phyloP scores from a whole-genome alignment of 2,329 filamentous ascomycete species.

The Aspergillus ochraceoroseus region DNA sequence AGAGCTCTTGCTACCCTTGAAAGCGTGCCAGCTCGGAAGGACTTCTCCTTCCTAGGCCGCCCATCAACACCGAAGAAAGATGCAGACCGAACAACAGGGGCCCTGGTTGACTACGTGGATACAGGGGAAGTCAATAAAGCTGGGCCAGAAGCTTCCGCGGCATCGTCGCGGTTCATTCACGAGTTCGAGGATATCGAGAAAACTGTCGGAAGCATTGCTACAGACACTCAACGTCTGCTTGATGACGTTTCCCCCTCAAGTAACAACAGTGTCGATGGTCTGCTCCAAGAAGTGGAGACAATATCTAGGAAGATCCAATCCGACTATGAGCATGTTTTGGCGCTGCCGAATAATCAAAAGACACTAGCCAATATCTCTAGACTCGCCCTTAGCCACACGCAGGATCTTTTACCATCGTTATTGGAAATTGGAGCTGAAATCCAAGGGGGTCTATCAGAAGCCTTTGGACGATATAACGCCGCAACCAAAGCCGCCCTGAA shows the following conservation, averaged over 20 bases:
- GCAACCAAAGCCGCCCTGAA: conserved; percentile 61
- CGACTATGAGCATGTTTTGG: conserved; percentile 73
- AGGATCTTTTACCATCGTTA: conserved; percentile 59
- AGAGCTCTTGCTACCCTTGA: conserved; percentile 36
- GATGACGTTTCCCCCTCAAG: conserved; percentile 48
- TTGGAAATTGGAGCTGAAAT: conserved; percentile 54
- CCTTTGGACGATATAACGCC: conserved; percentile 62
- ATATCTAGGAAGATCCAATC: conserved; percentile 80
- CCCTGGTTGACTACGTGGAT: conserved; percentile 72
- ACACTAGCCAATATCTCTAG: conserved; percentile 58
- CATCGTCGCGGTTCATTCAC: conserved; percentile 56
- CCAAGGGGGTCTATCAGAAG: conserved; percentile 45
- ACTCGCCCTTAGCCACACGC: conserved; percentile 59
- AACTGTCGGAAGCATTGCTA: conserved; percentile 56
- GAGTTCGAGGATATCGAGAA: conserved; percentile 60
- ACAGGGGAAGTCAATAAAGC: conserved; percentile 67
- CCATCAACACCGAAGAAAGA: conserved; percentile 40
- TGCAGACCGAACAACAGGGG: conserved; percentile 49
- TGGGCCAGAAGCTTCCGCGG: conserved; percentile 58
- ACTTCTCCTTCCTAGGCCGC: conserved; percentile 41
- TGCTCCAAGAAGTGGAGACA: conserved; percentile 80
- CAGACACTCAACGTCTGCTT: conserved; percentile 45
- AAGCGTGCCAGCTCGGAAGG: conserved; percentile 42
- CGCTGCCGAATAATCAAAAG: conserved; percentile 63
- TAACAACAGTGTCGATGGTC: conserved; percentile 59